Evolutionary conservation across 2,329 filamentous ascomycete species (phyloP).

Genomic region (Sclerotinia nivalis): DNA sequence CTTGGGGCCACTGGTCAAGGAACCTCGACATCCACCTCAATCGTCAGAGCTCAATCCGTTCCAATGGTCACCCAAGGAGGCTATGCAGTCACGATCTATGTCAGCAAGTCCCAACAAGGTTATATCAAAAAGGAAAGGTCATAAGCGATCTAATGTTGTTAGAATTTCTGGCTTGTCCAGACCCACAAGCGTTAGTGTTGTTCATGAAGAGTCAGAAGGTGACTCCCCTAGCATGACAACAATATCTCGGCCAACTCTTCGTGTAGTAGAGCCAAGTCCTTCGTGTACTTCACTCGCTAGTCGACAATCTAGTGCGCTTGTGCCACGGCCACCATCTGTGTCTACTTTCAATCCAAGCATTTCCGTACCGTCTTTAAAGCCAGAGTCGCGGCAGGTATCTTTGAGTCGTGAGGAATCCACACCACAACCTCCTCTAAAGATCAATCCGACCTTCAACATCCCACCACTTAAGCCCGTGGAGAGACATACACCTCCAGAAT

Average conservation of each 20-base stretch:
- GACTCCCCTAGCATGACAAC: conserved; percentile 23
- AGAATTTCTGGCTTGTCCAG: conserved; percentile 35
- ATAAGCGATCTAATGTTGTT: conserved; percentile 35
- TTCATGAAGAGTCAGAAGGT: conserved; percentile 36
- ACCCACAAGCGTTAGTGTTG: conserved; percentile 32
- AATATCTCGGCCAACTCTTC: conserved; percentile 24
- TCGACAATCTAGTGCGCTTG: conserved; percentile 7
- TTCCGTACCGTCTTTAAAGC: conserved; percentile 23
- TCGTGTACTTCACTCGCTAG: conserved; percentile 25
- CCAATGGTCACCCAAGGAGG: conserved; percentile 36
- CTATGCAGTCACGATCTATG: conserved; percentile 26
- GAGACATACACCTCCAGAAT: conserved; percentile 5
- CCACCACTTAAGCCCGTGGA: conserved; percentile 20
- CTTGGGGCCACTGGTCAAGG: conserved; percentile 22
- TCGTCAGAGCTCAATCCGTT: conserved; percentile 32
- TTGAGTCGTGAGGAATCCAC: neutral
- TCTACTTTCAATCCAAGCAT: conserved; percentile 34
- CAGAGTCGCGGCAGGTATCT: neutral
- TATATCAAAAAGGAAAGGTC: conserved; percentile 30
- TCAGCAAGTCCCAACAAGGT: conserved; percentile 26
- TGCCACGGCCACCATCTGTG: conserved; percentile 31
- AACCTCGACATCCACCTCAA: neutral
- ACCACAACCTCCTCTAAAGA: conserved; percentile 29
- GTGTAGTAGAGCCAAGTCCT: conserved; percentile 26
- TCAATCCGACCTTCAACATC: conserved; percentile 31